Base-by-base conservation (phyloP, 2,329 filamentous ascomycete genomes). In the Ilyonectria destructans region DNA sequence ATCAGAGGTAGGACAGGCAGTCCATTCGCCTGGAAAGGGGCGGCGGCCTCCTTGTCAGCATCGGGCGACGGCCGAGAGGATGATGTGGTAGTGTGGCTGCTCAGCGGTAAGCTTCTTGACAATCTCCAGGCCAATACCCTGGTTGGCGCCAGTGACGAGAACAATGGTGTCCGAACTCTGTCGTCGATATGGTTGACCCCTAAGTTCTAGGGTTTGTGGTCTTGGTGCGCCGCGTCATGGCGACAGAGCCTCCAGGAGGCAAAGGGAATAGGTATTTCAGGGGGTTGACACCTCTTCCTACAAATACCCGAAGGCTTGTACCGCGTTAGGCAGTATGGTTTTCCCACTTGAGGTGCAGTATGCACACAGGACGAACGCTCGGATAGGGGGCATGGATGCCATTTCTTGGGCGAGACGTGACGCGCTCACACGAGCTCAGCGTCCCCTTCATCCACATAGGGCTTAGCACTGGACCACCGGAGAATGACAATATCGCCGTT, bases 401-500 rank as follows among this genome's bases (percentile, higher is more conserved):
- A 29, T 31, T 23, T 54, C 15, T 23, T 35, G 31, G 8, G 13
- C 10, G 1, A 19, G 51, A 6, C 7, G 9, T 17, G 26, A 26
- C 26, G 35, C 8, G 17, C 33, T 87, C 83, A 91, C 26, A 90
- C 87, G 67, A 91, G 80, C 78, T 90, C 90, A 23, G 89, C 87
- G 59, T 86, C 83, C 1, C 86, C 87, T 8, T 81, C 80, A 21
- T 89, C 85, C 9, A 91, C 85, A 55, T 90, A 77, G 4, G 78
- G 76, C 80, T 91, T 93, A 1, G 94, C 89, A 78, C 95, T 94
- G 15, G 93, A 93, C 88, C 91, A 93, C 69, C 91, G 82, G 35
- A 95, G 86, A 70, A 93, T 91, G 78, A 92, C 84, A 31, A 93
- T 85, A 81, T 94, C 86, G 58, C 91, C 88, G 78, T 89, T 83